Base-by-base conservation (phyloP, 164 flowering plant species). In the Liquidambar formosana region DNA sequence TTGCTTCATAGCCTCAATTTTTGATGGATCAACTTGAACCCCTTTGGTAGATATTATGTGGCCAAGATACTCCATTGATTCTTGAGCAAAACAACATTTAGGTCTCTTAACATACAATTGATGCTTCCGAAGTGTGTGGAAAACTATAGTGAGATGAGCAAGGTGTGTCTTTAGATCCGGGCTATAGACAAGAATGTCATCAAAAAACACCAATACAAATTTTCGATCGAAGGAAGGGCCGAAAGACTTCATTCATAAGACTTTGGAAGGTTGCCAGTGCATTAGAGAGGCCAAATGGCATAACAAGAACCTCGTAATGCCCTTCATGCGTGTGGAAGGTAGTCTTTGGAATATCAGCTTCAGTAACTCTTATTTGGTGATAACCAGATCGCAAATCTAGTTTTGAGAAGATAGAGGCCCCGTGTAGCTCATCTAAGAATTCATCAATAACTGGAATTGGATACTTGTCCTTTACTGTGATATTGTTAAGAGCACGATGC, bases 301-400 rank as follows among this genome's bases (percentile, higher is more conserved):
- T 52, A 1, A 52, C 57, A 3, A 10, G 22, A 15, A 52, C 16
- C 22, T 52, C 57, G n/a, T 52, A 52, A 21, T 52, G 57, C 3
- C 64, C 46, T 10, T 61, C 27, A 10, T 45, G 45, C 2, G 64
- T 61, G 1, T 14, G 4, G 16, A 61, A 61, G 2, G 47, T n/a
- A 10, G 64, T 61, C 18, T 61, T 61, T 2, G 64, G 64, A 33
- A 61, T 61, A 33, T 61, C 64, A 13, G 41, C 13, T 8, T 61
- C 64, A 10, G n/a, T 28, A 14, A 12, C n/a, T 11, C 46, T 44
- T 3, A 61, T 14, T 14, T 61, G 64, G 28, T 61, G 64, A 61
- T 61, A 61, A 9, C 64, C 64, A 61, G 64, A 61, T 14, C 64
- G n/a, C 5, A 61, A 27, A 12, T 61, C 64, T 27, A 61, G 27